Base-by-base conservation (phyloP, 2,329 filamentous ascomycete genomes). In the Ophiostoma australiae region DNA sequence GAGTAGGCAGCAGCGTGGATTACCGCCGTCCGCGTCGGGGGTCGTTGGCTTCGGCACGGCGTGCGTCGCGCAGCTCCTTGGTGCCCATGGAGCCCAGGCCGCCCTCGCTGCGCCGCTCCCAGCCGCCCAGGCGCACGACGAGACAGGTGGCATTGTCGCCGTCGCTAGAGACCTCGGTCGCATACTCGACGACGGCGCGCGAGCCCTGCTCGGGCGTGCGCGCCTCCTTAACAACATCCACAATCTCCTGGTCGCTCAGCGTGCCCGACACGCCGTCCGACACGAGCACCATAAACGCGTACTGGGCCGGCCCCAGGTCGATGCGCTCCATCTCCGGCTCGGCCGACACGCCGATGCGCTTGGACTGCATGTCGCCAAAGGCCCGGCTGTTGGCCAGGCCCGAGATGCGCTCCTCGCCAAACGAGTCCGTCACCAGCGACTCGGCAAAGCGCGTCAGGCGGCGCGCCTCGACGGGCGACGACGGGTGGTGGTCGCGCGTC, bases 351-450 rank as follows among this genome's bases (percentile, higher is more conserved):
- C 95, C 95, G 69, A 98, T 90, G 70, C 94, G 91, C 81, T 99
- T 99, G 71, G 89, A 92, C 44, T 87, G 86, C 81, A 97, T 93
- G 81, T 99, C 95, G 35, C 95, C 95, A 78, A 99, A 98, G 4
- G 95, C 87, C 39, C 95, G 91, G 41, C 92, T 96, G 81, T 99
- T 99, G 75, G 95, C 95, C 0, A 99, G 85, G 0, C 95, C 94
- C 17, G 90, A 90, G 80, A 99, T 95, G 75, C 95, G 93, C 81
- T 98, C 94, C 81, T 99, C 95, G 77, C 95, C 95, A 79, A 99
- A 99, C 44, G 92, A 96, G 81, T 99, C 95, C 0, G 94, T 95
- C 23, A 97, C 90, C 78, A 98, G 94, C 35, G 84, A 90, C 39
- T 91, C 88, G 48, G 82, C 82, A 1, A 93, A 91, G 68, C 94